These are phyloP conservation scores for Codiaeum variegatum DNA, from an alignment of 441 rosid genomes.

Conservation along the genomic window DNA sequence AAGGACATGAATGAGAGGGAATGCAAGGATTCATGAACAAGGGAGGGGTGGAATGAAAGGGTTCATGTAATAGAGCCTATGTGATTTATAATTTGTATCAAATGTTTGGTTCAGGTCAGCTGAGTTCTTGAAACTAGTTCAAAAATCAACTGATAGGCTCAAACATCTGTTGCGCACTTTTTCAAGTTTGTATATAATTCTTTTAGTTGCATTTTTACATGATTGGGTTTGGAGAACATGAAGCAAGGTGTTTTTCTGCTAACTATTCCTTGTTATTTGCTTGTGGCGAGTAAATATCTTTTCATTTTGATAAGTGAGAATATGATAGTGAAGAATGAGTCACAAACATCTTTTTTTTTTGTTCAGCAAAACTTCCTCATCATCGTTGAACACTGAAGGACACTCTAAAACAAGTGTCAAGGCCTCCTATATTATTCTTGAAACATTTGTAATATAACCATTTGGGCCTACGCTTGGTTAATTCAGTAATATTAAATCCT, in stretches of 20 bases:
- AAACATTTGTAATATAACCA: no score
- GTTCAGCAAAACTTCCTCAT: background rate
- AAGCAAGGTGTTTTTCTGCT: background rate
- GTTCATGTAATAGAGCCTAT: background rate
- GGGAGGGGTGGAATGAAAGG: background rate
- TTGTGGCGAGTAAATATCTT: background rate
- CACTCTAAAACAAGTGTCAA: background rate
- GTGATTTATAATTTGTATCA: background rate
- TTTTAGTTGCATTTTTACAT: background rate
- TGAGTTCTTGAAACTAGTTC: background rate
- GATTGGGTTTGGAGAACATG: background rate
- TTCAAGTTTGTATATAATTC: background rate
- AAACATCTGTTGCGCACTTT: background rate
- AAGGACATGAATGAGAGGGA: background rate
- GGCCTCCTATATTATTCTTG: background rate
- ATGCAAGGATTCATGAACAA: no score
- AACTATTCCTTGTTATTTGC: background rate
- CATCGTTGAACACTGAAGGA: background rate
- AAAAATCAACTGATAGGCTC: background rate
- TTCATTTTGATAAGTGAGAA: background rate
- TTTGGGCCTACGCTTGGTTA: background rate
- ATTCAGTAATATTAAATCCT: background rate
- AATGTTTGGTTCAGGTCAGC: background rate
- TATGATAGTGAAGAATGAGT: background rate
- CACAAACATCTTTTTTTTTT: constrained; percentile 5